Evolutionary conservation across 2,329 filamentous ascomycete species (phyloP).

Genomic region (Ophiostoma fasciatum): DNA sequence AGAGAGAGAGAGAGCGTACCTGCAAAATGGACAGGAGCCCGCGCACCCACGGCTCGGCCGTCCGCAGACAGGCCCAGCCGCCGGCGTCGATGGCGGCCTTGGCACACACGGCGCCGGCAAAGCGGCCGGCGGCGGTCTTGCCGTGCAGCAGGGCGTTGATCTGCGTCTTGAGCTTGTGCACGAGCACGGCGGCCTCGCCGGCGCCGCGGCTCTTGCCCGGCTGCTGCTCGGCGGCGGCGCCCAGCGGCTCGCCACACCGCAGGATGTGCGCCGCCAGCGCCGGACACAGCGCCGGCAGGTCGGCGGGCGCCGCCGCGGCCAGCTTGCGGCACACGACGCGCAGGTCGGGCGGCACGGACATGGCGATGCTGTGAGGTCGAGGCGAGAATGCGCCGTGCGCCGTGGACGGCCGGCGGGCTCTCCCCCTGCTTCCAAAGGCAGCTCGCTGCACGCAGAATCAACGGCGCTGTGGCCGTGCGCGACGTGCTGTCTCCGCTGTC

Average conservation of each 20-base stretch:
- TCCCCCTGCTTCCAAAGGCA: no score
- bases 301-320: conserved; percentile 52
- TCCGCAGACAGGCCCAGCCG: conserved; percentile 67
- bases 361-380: conserved; percentile 5
- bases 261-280: conserved; percentile 48
- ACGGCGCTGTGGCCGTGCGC: no score
- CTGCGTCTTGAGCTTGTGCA: conserved; percentile 71
- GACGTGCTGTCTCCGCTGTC: no score
- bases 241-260: conserved; percentile 45
- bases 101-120: conserved; percentile 61
- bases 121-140: conserved; percentile 57
- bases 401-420: no score
- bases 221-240: conserved; percentile 39
- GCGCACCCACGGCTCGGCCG: conserved; percentile 59
- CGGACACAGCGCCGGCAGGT: conserved; percentile 60
- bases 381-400: no score
- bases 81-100: conserved; percentile 73
- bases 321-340: conserved; percentile 54
- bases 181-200: conserved; percentile 51
- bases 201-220: conserved; percentile 39
- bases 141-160: conserved; percentile 67
- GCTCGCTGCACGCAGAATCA: no score
- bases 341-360: conserved; percentile 40
- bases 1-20: no score
- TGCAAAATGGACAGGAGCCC: conserved; percentile 61